Conservation (phyloP, 2,329 filamentous ascomycete genomes). For the Cordyceps pruinosa region DNA sequence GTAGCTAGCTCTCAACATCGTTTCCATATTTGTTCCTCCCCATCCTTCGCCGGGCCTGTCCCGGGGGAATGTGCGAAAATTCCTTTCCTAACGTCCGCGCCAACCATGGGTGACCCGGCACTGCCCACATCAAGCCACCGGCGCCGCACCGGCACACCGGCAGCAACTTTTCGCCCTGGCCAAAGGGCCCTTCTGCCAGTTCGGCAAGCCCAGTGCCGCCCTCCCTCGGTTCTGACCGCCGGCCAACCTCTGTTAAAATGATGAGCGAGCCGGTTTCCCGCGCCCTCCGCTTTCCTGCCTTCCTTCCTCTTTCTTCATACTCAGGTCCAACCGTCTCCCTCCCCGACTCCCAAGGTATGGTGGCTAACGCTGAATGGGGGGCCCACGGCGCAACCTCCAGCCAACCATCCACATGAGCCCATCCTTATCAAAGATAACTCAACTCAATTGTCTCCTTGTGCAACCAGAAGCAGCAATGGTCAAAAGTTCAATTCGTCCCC, state of each 20-base stretch:
- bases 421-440: too few relatives aligned
- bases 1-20: background rate
- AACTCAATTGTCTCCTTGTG: too few relatives aligned
- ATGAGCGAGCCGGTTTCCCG: background rate
- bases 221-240: background rate
- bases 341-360: background rate
- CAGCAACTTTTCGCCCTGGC: background rate
- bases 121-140: too few relatives aligned
- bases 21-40: background rate
- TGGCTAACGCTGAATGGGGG: background rate
- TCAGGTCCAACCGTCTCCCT: background rate
- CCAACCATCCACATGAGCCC: too few relatives aligned
- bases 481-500: too few relatives aligned
- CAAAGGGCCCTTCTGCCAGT: background rate
- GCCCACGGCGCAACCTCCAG: too few relatives aligned
- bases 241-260: background rate
- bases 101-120: background rate
- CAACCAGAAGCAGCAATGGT: too few relatives aligned
- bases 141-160: background rate
- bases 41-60: background rate
- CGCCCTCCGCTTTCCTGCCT: background rate
- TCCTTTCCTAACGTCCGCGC: background rate
- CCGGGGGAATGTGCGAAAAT: background rate
- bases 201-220: background rate
- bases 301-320: background rate